Base-by-base conservation (phyloP, 2,329 filamentous ascomycete species). In the Penicillium sp. region DNA sequence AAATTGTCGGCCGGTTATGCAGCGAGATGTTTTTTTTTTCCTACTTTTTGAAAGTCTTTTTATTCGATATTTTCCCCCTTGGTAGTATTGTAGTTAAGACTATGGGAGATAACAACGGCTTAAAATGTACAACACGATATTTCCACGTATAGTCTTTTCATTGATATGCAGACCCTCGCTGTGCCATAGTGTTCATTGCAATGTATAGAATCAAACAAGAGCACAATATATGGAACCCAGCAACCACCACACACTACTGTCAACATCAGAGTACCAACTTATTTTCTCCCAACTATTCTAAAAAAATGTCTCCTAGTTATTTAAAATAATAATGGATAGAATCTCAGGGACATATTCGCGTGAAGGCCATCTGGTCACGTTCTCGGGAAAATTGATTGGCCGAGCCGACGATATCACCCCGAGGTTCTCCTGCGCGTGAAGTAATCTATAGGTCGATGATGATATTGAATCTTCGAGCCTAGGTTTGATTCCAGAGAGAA, bases 321-420 rank as follows among this genome's bases (percentile, higher is more conserved):
- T 13, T 5, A 13, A 13, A 25, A 13, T 25, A 25, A n/a, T 7
- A n/a, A 7, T n/a, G 3, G 5, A 47, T 25, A n/a, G 15, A n/a
- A 25, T 25, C 15, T 13, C 9, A 15, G 15, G 5, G 45, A n/a
- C 21, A 0, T n/a, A 36, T 34, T 48, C 2, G 8, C 7, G 10
- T 39, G 16, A 29, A 27, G 16, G 23, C 33, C 11, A 16, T n/a
- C 21, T n/a, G 31, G 45, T 48, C 45, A 48, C 45, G 45, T 48
- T 36, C 9, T 48, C 45, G 5, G 54, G 29, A 47, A 25, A 53
- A 53, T 27, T 29, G 23, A 53, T 53, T 36, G 11, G 21, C 54
- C 54, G 54, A 38, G 29, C 54, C 54, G 54, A 45, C 15, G 19
- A 57, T 47, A 57, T 53, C 21, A 31, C 34, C 43, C 33, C 13